These are phyloP conservation scores for Puya raimondii DNA, from an alignment of 176 grass and related monocot genomes.

Conservation along the genomic window DNA sequence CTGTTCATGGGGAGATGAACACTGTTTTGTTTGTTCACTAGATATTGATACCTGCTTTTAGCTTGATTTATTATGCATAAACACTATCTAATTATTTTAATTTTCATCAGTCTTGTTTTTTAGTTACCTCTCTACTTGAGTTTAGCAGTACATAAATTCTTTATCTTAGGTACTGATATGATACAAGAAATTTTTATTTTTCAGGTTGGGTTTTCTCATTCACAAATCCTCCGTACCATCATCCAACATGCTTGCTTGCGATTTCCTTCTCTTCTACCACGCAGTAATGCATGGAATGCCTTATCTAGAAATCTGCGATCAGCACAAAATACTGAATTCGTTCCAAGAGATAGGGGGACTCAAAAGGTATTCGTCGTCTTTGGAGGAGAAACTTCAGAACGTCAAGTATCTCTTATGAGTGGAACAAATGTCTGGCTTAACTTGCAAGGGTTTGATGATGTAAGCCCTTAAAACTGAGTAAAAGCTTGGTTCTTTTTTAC, in stretches of 20 bases:
- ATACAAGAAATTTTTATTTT: conserved; percentile 9
- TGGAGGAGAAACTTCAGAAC: conserved; percentile 89
- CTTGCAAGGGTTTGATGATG: conserved; percentile 85
- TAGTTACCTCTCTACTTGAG: too few relatives aligned
- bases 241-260: conserved; percentile 78
- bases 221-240: conserved; percentile 64
- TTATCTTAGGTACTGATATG: not conserved
- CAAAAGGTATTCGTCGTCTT: conserved; percentile 88
- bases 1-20: too few relatives aligned
- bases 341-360: conserved; percentile 20
- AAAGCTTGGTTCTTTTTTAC: not conserved
- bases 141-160: too few relatives aligned
- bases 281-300: conserved; percentile 52
- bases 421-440: conserved; percentile 98
- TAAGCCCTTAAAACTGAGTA: conserved; percentile 29
- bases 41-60: too few relatives aligned
- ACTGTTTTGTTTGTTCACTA: too few relatives aligned
- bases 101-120: too few relatives aligned
- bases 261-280: conserved; percentile 56
- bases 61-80: too few relatives aligned
- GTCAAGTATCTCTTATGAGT: conserved; percentile 97
- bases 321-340: conserved; percentile 21
- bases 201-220: conserved; percentile 95
- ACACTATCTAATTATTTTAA: too few relatives aligned
- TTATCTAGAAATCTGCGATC: conserved; percentile 48